Evolutionary conservation across 306 rosid species (phyloP), one percentile per base, ranked within the genome.

Genomic region (Prunus mongolica): DNA sequence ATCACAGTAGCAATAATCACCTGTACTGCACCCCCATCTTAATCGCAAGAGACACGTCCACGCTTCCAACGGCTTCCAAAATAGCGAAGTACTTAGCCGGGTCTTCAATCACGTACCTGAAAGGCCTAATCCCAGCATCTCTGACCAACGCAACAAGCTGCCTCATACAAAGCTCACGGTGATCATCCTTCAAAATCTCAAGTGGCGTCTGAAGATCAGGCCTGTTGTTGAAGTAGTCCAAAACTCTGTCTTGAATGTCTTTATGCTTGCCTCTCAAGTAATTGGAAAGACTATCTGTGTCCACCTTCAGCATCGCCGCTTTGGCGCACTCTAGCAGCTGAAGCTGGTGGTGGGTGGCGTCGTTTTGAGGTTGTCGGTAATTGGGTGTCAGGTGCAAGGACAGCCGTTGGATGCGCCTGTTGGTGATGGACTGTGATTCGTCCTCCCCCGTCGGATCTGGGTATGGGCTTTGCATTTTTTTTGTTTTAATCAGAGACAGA

Each of bases 1-100:
- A 24, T 1, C 2, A 9, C 8, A 78, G 60, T 13, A 27, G 67
- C 12, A 34, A 28, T 7, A 57, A 45, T 73, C 73, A 94, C 98
- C 98, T 95, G 74, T 78, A 95, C 69, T 95, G 98, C 44, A 95
- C 98, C 11, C 98, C 98, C 91, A 87, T 84, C 81, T 95, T 95
- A 74, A 95, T 95, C 52, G 83, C 98, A 1, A 95, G 93, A 2
- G 98, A 95, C 88, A 95, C 87, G 73, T 95, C 98, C 46, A 95
- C 81, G 58, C 92, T 32, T 0, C 98, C 98, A 67, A 85, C 97
- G 18, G 98, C 96, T 79, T 95, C 97, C 72, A 84, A 27, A 13
- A 95, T 74, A 12, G 98, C 92, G 19, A 95, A 92, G 27, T 92
- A 92, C 86, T 83, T 83, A 0, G 85, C 72, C 27, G 98, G 98